Evolutionary conservation across 139 green algal species (phyloP), one percentile per base, ranked within the genome.

Genomic region (Chlamydomonas asymmetrica): DNA sequence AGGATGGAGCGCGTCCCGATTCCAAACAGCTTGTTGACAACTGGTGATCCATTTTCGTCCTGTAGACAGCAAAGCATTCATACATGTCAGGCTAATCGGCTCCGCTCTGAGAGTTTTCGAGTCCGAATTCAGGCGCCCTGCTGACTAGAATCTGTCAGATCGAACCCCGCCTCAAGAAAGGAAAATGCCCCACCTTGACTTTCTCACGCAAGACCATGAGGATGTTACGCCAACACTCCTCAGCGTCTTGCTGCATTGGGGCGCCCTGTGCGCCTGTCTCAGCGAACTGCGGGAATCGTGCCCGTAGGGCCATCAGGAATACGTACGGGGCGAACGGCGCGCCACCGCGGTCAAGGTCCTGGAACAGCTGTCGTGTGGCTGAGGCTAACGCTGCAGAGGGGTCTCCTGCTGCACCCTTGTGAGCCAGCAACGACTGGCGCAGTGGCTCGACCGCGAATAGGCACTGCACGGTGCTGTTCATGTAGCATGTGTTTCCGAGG

Each of bases 401-500:
- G 71, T 84, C 48, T 0, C 3, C 32, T 1, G 59, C 71, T 4
- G 71, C 10, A 5, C 29, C 41, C 25, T 40, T 67, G 3, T 18
- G 27, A 35, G 62, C n/a, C 27, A 86, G 71, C n/a, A n/a, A n/a
- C 27, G 75, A 65, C 29, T 81, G 41, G n/a, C 76, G 73, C 67
- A 87, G 73, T 35, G 81, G 81, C 68, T 87, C 63, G 48, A 87
- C 68, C 22, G 75, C 67, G 40, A 82, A 87, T 57, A 99, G 85
- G 78, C 93, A 98, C 86, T 99, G 96, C 73, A 96, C 4, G 0
- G 91, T 97, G 63, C 83, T 87, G 85, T 98, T 98, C 96, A 98
- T 98, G 88, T 99, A 99, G 90, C 96, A 99, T 0, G 96, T 99
- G 84, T 98, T 98, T 68, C 95, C 95, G 39, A 98, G 86, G 84